Base-by-base conservation (phyloP, 2,329 filamentous ascomycete genomes). In the Hymenoscyphus fructigenus region DNA sequence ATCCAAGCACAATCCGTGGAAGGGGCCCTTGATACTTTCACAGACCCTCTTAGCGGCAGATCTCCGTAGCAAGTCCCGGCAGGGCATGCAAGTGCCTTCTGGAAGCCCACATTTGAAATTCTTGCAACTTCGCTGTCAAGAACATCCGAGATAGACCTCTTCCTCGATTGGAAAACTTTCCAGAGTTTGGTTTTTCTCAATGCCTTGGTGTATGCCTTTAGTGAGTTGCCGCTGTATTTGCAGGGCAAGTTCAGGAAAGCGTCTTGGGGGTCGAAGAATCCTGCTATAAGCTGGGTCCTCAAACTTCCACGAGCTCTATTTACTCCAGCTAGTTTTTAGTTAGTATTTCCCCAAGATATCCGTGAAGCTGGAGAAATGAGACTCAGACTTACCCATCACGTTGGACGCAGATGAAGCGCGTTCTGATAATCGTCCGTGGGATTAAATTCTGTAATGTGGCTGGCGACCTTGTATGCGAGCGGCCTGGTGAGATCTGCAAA, bases 191-290 rank as follows among this genome's bases (percentile, higher is more conserved):
- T n/a, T 6, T 44, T 7, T 5, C 64, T 28, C 12, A 71, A 65
- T 17, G 62, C 64, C 15, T 68, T 59, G 61, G 62, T 68, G 28
- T 70, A 23, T 1, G 67, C 63, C 1, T 29, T 5, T 28, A 68
- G 53, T 0, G 59, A 4, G 15, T 68, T 28, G 0, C 59, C n/a
- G 14, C n/a, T 41, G 29, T 9, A 47, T 15, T 2, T 15, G n/a
- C 41, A 47, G n/a, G 41, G 14, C 10, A 14, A 20, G 14, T 47
- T 9, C 41, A 47, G 41, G 41, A 47, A 47, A 2, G 14, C 41
- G 41, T 20, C 41, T 14, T 15, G 14, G 41, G 41, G 41, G 41
- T 47, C n/a, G n/a, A 47, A 47, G 14, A 47, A 20, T 47, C n/a
- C 47, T 20, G 1, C 23, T 10, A 53, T 10, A 10, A 53, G 23